Base-by-base conservation (phyloP, 2,329 filamentous ascomycete genomes). In the Ciborinia camelliae region DNA sequence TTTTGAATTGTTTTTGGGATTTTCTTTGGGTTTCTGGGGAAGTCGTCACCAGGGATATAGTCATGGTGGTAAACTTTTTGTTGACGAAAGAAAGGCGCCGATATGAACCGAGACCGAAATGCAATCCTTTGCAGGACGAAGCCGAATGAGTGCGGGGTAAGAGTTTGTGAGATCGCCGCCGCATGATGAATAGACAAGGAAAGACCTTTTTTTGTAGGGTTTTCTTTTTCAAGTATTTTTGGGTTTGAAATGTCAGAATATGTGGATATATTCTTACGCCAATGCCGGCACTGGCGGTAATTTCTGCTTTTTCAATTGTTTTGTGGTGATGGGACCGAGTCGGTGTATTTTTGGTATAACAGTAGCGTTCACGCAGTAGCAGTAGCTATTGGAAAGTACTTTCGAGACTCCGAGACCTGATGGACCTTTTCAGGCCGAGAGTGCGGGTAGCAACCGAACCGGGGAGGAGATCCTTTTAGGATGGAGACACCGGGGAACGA, bases 161-260 rank as follows among this genome's bases (percentile, higher is more conserved):
- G n/a, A n/a, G 18, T 47, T 58, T 26, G n/a, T 28, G n/a, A 58
- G 54, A 58, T 47, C 28, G 28, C 54, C 28, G n/a, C 54, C 41
- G 41, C 41, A 47, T 14, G 15, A 35, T 18, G 28, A 23, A 35
- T 6, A 2, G 12, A 26, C 41, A 20, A 35, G 14, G 5, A 58
- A 41, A 35, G 18, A 9, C 20, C 26, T 4, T 18, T n/a, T 35
- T 20, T 45, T 32, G 12, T 9, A 5, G 14, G 2, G 2, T 18
- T 35, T 20, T 23, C 3, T 12, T 35, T 58, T 32, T 32, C 37
- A 15, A n/a, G 12, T 57, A 0, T 45, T 43, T 23, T 45, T 15
- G 12, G 8, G 50, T 35, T 35, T 45, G 28, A 2, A 18, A 43
- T n/a, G 30, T 32, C 39, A 41, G n/a, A n/a, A n/a, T n/a, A n/a